Evolutionary conservation across 176 grass and related monocot species (phyloP), one percentile per base, ranked within the genome.

Genomic region (Aechmea fasciata): DNA sequence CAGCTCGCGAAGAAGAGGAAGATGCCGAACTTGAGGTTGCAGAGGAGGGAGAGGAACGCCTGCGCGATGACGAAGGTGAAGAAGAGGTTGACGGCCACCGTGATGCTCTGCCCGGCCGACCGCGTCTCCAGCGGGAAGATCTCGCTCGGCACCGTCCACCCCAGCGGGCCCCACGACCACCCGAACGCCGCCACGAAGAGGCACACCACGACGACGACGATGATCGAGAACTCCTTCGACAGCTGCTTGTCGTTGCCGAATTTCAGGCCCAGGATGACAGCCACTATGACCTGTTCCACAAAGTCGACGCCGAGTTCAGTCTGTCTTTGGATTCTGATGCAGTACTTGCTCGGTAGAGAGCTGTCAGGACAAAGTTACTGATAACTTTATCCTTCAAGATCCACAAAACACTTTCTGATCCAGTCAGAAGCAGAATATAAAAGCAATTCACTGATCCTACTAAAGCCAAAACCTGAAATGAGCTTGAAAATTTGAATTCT

Each of bases 31-130:
- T 92, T 91, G 70, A 96, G 72, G 19, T 52, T 48, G 79, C 92
- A 96, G 2, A 96, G 76, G 63, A 96, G 77, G 63, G 73, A 57
- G 11, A 96, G 83, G 80, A 96, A 89, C 19, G 76, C 64, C 88
- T 96, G 92, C 41, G 79, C 92, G 24, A 96, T 77, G 17, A 73
- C 81, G 57, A 91, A 92, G 29, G 88, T 96, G 76, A 96, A 87
- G 67, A 87, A 67, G 14, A 92, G 81, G 65, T 97, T 97, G 3
- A 97, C 81, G 0, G 93, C 76, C 49, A 97, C 86, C 64, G 93
- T 92, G 77, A 97, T 96, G 85, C 93, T 92, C 81, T 96, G 89
- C 74, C 93, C 93, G 0, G 93, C 88, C 6, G 93, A 92, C 52
- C 93, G 71, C 23, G 84, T 97, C 79, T 92, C 93, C 71, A 97